phyloP scores from a whole-genome alignment of 306 rosid species.

The Lathyrus sativus region DNA sequence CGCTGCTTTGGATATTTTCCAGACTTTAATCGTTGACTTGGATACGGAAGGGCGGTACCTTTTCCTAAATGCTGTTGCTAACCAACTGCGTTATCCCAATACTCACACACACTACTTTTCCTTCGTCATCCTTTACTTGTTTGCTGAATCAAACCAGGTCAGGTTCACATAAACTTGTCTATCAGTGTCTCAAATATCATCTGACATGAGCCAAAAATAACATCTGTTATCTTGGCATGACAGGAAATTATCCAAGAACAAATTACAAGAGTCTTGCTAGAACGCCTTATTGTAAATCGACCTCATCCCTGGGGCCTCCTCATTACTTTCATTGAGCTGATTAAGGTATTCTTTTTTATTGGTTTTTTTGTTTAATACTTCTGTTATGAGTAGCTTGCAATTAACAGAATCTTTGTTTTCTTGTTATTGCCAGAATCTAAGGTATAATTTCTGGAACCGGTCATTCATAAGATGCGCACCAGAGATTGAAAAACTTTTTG shows the following conservation, averaged over 20 bases:
- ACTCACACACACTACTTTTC: constrained; percentile 97
- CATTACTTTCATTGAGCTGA: constrained; percentile 92
- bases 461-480: constrained; percentile 95
- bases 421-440: constrained; percentile 65
- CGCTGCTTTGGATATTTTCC: constrained; percentile 92
- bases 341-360: constrained; percentile 58
- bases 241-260: constrained; percentile 98
- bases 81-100: constrained; percentile 96
- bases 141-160: constrained; percentile 92
- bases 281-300: constrained; percentile 89
- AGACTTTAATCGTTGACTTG: constrained; percentile 67
- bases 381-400: neutral
- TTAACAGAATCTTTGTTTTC: neutral
- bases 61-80: constrained; percentile 92
- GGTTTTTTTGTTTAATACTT: neutral
- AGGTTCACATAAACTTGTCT: constrained; percentile 49
- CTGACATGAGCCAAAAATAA: neutral
- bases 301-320: constrained; percentile 99
- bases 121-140: constrained; percentile 88
- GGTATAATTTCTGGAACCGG: constrained; percentile 92
- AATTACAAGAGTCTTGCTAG: constrained; percentile 93
- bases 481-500: constrained; percentile 92
- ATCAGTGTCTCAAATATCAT: neutral
- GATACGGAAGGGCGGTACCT: constrained; percentile 99
- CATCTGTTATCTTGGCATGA: constrained; percentile 28